phyloP scores from a whole-genome alignment of 2,329 filamentous ascomycete species.

The Emericellopsis atlantica region DNA sequence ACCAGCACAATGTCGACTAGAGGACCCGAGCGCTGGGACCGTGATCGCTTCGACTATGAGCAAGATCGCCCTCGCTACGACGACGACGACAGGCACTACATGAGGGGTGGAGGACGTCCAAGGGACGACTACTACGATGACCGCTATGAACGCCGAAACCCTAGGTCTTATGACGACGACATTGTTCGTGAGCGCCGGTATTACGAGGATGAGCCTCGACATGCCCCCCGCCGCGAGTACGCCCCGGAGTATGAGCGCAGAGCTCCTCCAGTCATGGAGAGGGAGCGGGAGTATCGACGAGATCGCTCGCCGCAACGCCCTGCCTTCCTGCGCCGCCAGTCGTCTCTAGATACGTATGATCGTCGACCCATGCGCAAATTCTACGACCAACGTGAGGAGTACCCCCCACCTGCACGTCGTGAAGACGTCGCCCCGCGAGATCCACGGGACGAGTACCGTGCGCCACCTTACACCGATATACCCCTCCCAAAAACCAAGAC shows the following conservation, averaged over 20 bases:
- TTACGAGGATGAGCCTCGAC: constrained; percentile 40
- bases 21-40: constrained; percentile 34
- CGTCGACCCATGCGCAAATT: constrained; percentile 46
- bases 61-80: constrained; percentile 34
- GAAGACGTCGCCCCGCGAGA: constrained; percentile 39
- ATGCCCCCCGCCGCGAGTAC: constrained; percentile 17
- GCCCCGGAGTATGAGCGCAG: constrained; percentile 35
- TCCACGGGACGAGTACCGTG: constrained; percentile 30
- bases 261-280: constrained; percentile 32
- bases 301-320: constrained; percentile 48
- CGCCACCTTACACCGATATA: constrained; percentile 44
- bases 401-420: constrained; percentile 42
- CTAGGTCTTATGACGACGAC: constrained; percentile 30
- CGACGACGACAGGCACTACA: constrained; percentile 37
- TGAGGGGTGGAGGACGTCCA: constrained; percentile 15
- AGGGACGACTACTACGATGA: constrained; percentile 33
- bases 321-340: constrained; percentile 63
- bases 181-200: constrained; percentile 35
- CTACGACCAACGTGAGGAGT: constrained; percentile 44
- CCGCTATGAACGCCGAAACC: constrained; percentile 30
- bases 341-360: constrained; percentile 84
- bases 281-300: constrained; percentile 38
- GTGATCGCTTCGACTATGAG: constrained; percentile 30
- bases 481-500: constrained; percentile 48
- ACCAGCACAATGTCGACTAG: constrained; percentile 2